Evolutionary conservation across 2,329 filamentous ascomycete species (phyloP), one percentile per base, ranked within the genome.

Genomic region (Huntiella omanensis): DNA sequence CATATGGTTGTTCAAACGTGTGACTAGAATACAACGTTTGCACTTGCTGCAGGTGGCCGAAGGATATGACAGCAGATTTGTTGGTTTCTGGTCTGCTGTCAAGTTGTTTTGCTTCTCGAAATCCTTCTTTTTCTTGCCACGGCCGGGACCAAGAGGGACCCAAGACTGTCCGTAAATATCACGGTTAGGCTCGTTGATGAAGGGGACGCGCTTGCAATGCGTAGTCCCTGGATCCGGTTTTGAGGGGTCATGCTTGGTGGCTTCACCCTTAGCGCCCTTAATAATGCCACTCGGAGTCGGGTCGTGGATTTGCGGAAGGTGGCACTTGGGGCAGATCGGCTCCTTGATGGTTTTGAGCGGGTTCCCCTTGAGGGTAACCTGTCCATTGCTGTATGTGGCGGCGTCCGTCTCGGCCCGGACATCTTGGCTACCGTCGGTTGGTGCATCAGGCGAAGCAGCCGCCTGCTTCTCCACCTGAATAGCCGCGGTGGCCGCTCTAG

Each of bases 121-220:
- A 58, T 78, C 80, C 68, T 83, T 85, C 70, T 80, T 85, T 66
- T 82, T 83, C 65, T 82, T 83, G 50, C 80, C 81, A 50, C 80
- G 71, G 11, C 76, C 76, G 16, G 77, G 76, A 0, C 73, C 73
- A 16, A 80, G 78, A 13, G 76, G 77, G 11, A 83, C 77, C 71
- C 83, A 87, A 22, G 80, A 83, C 60, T 86, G 83, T 43, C 80
- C 82, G 60, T 86, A 86, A 52, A 87, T 83, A 60, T 88, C 82
- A 62, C 77, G 81, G 50, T 80, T 80, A 2, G 75, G 68, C 58
- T 82, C 78, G 53, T 83, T 75, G 50, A 84, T 81, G 65, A 80
- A 87, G 0, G 82, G 81, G 50, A 80, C 76, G 53, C 77, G 77
- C 61, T 83, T 83, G 69, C 83, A 88, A 66, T 86, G 87, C 53